Conservation (phyloP, 2,329 filamentous ascomycete genomes). For the Neurospora crassa region DNA sequence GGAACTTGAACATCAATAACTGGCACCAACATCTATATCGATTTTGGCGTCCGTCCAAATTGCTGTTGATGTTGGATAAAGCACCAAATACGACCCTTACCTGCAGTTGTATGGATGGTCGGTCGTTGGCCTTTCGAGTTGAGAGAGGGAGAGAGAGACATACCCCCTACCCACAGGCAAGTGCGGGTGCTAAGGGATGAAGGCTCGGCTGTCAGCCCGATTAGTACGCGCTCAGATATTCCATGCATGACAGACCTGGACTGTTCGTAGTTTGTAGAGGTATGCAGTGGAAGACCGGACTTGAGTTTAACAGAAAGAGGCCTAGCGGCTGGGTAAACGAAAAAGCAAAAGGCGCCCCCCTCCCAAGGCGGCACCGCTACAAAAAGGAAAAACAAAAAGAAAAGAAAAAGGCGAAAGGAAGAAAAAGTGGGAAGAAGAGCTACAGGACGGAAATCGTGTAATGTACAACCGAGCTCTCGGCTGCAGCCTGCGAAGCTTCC, state of each 20-base stretch:
- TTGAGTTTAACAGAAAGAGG: not conserved
- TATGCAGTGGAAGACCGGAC: not conserved
- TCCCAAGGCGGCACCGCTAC: no score
- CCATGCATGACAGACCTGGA: not conserved
- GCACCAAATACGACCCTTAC: not conserved
- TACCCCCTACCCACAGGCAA: not conserved
- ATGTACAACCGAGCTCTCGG: not conserved
- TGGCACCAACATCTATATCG: not conserved
- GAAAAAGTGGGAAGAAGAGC: not conserved
- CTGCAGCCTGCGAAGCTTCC: not conserved
- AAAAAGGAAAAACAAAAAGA: not conserved
- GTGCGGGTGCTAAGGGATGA: not conserved
- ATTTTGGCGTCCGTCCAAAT: not conserved
- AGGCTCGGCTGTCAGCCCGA: not conserved
- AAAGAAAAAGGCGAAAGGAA: not conserved
- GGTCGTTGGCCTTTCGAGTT: not conserved
- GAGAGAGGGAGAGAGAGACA: not conserved
- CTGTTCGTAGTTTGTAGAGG: not conserved
- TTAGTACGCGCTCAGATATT: not conserved
- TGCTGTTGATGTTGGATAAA: not conserved
- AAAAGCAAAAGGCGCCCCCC: not conserved
- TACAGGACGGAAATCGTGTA: not conserved
- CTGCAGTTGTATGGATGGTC: not conserved
- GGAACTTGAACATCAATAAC: not conserved
- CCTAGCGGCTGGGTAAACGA: not conserved